Percentiles rank a stretch among this genome's conserved stretches.
Evolutionary conservation across 768 basidiomycete species (phyloP).

Genomic region (Kwoniella pini): DNA sequence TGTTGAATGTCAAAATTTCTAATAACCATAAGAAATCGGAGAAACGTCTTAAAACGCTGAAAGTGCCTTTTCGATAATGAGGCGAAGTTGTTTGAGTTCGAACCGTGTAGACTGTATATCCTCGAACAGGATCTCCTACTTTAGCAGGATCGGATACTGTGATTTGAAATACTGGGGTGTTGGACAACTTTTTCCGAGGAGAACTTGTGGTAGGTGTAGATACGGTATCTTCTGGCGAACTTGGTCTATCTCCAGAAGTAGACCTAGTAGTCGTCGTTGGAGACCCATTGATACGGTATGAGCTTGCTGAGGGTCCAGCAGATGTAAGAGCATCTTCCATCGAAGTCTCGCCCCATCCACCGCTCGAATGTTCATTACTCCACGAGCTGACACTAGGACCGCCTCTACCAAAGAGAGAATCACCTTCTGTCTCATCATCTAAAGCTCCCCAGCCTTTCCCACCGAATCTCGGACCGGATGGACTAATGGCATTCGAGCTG

Average conservation of each 20-base stretch:
- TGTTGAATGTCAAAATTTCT: slow-evolving; percentile 80
- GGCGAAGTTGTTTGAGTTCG: slow-evolving; percentile 86
- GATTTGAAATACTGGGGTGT: slow-evolving; percentile 70
- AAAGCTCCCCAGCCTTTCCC: slow-evolving; percentile 48
- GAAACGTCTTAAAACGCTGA: slow-evolving; percentile 94
- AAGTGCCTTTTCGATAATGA: slow-evolving; percentile 74
- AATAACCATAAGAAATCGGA: slow-evolving; percentile 98
- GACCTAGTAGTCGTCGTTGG: slow-evolving; percentile 3
- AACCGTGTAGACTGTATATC: slow-evolving; percentile 94
- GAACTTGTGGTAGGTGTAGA: slow-evolving; percentile 10
- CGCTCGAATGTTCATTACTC: slow-evolving; percentile 5
- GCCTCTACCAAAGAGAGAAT: slow-evolving; percentile 43
- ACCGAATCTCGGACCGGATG: slow-evolving; percentile 28
- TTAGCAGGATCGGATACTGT: slow-evolving; percentile 96
- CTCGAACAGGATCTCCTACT: slow-evolving; percentile 84
- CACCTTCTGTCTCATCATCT: slow-evolving; percentile 31
- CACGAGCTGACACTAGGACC: slow-evolving; percentile 30
- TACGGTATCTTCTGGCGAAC: background rate
- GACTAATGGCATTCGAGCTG: slow-evolving; percentile 1
- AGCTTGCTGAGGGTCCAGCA: slow-evolving; percentile 11
- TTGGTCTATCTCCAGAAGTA: background rate
- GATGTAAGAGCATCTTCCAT: slow-evolving; percentile 12
- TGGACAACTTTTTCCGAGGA: slow-evolving; percentile 15
- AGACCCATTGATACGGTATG: background rate
- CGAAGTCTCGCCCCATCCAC: slow-evolving; percentile 31